Evolutionary conservation across 805 yeast genomes (phyloP).

Genomic region (Saccharomycopsis sp.): DNA sequence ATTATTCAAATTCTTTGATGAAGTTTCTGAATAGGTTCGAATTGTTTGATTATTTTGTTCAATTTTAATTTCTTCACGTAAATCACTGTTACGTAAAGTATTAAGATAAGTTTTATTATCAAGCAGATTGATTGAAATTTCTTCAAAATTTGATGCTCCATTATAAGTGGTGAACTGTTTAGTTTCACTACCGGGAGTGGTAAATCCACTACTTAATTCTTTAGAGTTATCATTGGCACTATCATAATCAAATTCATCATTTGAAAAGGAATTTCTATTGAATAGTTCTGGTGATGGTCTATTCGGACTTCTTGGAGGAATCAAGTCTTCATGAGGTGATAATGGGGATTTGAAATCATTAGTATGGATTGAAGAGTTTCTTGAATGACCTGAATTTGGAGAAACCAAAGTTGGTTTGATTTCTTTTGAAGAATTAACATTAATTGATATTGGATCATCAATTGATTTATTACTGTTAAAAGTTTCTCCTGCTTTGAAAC

Average conservation of each 20-base stretch:
- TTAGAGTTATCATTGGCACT: neutral
- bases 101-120: constrained; percentile 14
- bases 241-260: neutral
- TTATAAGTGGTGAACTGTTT: neutral
- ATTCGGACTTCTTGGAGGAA: constrained; percentile 15
- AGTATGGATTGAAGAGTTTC: constrained; percentile 9
- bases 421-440: neutral
- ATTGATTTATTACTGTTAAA: constrained; percentile 6
- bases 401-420: neutral
- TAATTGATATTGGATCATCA: neutral
- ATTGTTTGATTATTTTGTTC: neutral
- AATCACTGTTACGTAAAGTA: constrained; percentile 15
- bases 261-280: neutral
- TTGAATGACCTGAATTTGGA: constrained; percentile 2
- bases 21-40: constrained; percentile 1
- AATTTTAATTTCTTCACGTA: constrained; percentile 4
- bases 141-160: neutral
- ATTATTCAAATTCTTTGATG: constrained; percentile 3
- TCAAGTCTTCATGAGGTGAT: neutral
- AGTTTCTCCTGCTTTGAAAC: constrained; percentile 15
- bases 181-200: neutral
- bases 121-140: constrained; percentile 10
- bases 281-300: constrained; percentile 1
- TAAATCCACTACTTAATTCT: neutral
- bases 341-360: neutral